These are phyloP conservation scores for Caryopteris hybrid DNA, from an alignment of 305 asterid species.

Conservation along the genomic window DNA sequence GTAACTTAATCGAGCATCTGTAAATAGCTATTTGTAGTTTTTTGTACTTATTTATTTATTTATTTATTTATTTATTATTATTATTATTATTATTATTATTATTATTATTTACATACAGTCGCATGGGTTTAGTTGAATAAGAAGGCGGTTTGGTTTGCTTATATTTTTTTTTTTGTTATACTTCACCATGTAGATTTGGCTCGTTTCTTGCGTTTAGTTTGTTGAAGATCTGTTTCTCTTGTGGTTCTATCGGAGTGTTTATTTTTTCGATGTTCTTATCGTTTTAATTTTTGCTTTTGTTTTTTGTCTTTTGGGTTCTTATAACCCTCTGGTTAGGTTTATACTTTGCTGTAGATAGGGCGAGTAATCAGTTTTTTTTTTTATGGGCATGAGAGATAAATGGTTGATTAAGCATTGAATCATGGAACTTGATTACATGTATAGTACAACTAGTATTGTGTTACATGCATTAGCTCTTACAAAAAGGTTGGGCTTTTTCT, in stretches of 20 bases:
- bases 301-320: neutral
- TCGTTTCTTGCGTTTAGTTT: neutral
- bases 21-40: too few species aligned
- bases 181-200: neutral
- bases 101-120: neutral
- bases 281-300: neutral
- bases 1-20: slow-evolving; percentile 19
- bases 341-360: neutral
- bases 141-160: neutral
- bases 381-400: neutral
- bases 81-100: too few species aligned
- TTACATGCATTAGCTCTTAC: neutral
- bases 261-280: neutral
- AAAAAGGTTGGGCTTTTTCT: too few species aligned
- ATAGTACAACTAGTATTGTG: neutral
- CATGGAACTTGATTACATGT: neutral
- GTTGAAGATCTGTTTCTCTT: neutral
- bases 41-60: too few species aligned
- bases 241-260: neutral
- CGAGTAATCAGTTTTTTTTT: neutral
- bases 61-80: too few species aligned
- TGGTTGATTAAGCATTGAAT: neutral
- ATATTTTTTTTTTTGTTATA: neutral
- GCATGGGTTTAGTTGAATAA: neutral
- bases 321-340: too few species aligned